These are phyloP conservation scores for Phytophthora lateralis DNA, from an alignment of 352 stramenopile genomes.

Conservation along the genomic window DNA sequence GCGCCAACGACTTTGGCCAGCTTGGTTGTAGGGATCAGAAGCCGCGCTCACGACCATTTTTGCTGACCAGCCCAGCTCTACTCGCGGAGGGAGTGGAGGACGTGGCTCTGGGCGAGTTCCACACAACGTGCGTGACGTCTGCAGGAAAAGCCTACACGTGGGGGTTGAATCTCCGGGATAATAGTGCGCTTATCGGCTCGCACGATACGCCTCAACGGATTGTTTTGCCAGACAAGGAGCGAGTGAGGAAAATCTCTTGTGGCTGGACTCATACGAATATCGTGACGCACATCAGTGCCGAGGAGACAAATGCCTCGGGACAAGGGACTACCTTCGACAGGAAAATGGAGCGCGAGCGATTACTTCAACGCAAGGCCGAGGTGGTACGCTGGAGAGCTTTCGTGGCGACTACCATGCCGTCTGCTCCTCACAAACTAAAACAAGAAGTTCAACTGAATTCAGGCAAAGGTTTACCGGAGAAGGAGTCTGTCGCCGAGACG, in stretches of 20 bases:
- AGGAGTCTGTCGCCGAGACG: background rate
- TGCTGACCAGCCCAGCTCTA: conserved; percentile 47
- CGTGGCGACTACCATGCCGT: conserved; percentile 1
- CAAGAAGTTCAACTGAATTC: background rate
- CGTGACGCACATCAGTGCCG: conserved; percentile 41
- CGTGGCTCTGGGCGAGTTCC: conserved; percentile 72
- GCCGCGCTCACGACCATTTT: conserved; percentile 43
- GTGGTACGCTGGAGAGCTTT: conserved; percentile 31
- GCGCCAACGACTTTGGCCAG: conserved; percentile 82
- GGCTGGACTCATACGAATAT: conserved; percentile 75
- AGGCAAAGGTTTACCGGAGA: background rate
- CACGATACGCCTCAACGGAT: conserved; percentile 39
- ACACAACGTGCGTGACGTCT: conserved; percentile 63
- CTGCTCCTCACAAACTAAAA: conserved; percentile 7
- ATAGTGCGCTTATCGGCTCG: conserved; percentile 47
- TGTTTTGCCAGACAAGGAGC: conserved; percentile 40
- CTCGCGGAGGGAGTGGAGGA: conserved; percentile 58
- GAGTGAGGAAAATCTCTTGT: conserved; percentile 53
- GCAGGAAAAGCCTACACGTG: conserved; percentile 56
- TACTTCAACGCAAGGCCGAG: conserved; percentile 34
- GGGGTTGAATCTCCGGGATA: conserved; percentile 63
- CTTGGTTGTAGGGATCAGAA: conserved; percentile 66
- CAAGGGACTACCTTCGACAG: conserved; percentile 35
- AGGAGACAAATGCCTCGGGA: conserved; percentile 23
- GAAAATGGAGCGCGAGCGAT: conserved; percentile 35